Evolutionary conservation across 139 green algal species (phyloP).

Genomic region (Diplosphaera chodatii): DNA sequence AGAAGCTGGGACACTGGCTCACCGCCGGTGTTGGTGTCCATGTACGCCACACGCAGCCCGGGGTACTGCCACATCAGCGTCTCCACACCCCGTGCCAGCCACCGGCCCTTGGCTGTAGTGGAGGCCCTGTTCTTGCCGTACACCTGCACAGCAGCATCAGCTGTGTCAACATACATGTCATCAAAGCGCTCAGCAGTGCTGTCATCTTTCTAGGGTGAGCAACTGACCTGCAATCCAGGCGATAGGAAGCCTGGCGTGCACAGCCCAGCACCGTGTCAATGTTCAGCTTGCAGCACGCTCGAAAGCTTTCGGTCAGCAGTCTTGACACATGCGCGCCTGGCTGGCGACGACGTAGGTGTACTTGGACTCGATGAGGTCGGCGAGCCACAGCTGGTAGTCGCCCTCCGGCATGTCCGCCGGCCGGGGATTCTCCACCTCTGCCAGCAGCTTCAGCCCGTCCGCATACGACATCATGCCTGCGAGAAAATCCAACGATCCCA

Average conservation of each 20-base stretch:
- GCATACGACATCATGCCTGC: slow-evolving; percentile 71
- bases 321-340: slow-evolving; percentile 31
- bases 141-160: slow-evolving; percentile 23
- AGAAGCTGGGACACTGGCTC: too few species aligned
- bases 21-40: slow-evolving; percentile 28
- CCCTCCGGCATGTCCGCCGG: slow-evolving; percentile 27
- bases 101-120: slow-evolving; percentile 22
- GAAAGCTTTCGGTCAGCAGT: too few species aligned
- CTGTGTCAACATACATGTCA: too few species aligned
- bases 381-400: slow-evolving; percentile 28
- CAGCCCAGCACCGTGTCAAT: too few species aligned
- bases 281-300: too few species aligned
- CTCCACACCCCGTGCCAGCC: slow-evolving; percentile 47
- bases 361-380: slow-evolving; percentile 57
- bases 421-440: slow-evolving; percentile 36
- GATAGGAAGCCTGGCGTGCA: too few species aligned
- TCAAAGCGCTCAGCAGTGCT: too few species aligned
- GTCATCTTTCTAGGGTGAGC: too few species aligned
- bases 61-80: slow-evolving; percentile 45
- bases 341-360: slow-evolving; percentile 72
- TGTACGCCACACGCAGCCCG: slow-evolving; percentile 52
- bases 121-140: slow-evolving; percentile 34
- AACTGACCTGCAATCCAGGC: too few species aligned
- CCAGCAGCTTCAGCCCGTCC: slow-evolving; percentile 49
- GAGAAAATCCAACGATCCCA: too few species aligned